Evolutionary conservation across 2,329 filamentous ascomycete genomes (phyloP), one percentile per base, ranked within the genome.

Genomic region (Xylaria sp.): DNA sequence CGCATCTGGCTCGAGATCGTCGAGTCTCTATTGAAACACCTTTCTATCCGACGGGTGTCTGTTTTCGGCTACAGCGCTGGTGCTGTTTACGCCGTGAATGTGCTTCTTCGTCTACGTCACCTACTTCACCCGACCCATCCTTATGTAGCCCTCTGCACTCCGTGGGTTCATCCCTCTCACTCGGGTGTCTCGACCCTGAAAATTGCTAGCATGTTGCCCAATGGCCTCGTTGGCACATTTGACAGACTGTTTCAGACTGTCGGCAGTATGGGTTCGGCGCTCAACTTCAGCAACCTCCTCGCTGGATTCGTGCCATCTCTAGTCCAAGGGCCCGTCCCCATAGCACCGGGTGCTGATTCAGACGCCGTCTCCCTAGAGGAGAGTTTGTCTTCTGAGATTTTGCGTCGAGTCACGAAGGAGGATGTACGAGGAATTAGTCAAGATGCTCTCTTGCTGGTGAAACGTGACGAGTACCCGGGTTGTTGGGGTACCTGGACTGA

Each of bases 1-100:
- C 60, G 33, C 1, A 56, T 75, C 8, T 80, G 77, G 77, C 73
- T 79, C 49, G 78, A 76, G 46, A 72, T 76, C 12, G 74, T 80
- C 15, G 68, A 74, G 12, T 77, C 77, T 1, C 73, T 82, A 2
- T 72, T 82, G 12, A 33, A 73, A 25, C 79, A 80, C 59, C 77
- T 83, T 7, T 56, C 49, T 23, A 76, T 82, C 43, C 60, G 54
- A 5, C 74, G 80, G 51, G 66, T 76, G 65, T 62, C 74, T 56
- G n/a, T 75, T 5, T 6, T 72, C 18, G 70, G 65, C 54, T 72
- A 75, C 55, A 76, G 74, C 52, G 68, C 39, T 28, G 74, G 75
- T 3, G 41, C 73, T 10, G 25, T 76, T 31, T 76, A 75, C 61
- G 72, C 69, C 1, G 68, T 75, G 62, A 74, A 76, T 65, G 58